phyloP scores from a whole-genome alignment of 768 basidiomycete genomes.

The Rhodotorula paludigena region DNA sequence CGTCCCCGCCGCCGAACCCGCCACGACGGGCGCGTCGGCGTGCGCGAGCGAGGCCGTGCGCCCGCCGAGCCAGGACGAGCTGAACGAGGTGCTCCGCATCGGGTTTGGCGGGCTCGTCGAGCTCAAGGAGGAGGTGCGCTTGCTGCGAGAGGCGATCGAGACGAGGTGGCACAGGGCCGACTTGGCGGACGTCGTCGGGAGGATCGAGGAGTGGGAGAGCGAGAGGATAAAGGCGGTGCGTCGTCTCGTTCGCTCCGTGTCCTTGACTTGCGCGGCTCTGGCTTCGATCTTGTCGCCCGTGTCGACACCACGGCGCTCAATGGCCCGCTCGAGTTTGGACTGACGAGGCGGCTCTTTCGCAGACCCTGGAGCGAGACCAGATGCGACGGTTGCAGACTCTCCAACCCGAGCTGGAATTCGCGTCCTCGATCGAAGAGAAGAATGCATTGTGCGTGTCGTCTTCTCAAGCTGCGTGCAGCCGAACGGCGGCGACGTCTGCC shows the following conservation, averaged over 20 bases:
- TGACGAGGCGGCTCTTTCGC: too few relatives aligned
- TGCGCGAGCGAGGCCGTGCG: constrained; percentile 20
- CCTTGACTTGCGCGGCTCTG: neutral
- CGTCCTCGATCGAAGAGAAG: constrained; percentile 9
- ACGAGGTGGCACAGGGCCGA: neutral
- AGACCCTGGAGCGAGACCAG: constrained; percentile 34
- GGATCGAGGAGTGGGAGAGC: constrained; percentile 23
- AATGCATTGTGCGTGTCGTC: constrained; percentile 12
- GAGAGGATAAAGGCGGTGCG: constrained; percentile 24
- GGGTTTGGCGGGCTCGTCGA: constrained; percentile 28
- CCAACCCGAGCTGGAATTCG: constrained; percentile 8
- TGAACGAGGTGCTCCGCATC: constrained; percentile 26
- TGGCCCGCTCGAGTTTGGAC: too few relatives aligned
- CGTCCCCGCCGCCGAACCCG: too few relatives aligned
- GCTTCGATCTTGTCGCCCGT: too few relatives aligned
- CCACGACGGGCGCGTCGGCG: neutral
- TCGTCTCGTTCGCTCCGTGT: neutral
- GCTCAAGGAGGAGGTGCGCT: constrained; percentile 16
- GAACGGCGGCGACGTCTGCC: too few relatives aligned
- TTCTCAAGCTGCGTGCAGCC: too few relatives aligned
- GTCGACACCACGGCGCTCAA: too few relatives aligned
- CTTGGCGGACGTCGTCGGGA: constrained; percentile 3
- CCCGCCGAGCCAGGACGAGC: constrained; percentile 12
- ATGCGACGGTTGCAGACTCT: constrained; percentile 12
- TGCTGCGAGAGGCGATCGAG: neutral